Conservation (phyloP, 208 protist genomes). For the Spongospora subterranea region DNA sequence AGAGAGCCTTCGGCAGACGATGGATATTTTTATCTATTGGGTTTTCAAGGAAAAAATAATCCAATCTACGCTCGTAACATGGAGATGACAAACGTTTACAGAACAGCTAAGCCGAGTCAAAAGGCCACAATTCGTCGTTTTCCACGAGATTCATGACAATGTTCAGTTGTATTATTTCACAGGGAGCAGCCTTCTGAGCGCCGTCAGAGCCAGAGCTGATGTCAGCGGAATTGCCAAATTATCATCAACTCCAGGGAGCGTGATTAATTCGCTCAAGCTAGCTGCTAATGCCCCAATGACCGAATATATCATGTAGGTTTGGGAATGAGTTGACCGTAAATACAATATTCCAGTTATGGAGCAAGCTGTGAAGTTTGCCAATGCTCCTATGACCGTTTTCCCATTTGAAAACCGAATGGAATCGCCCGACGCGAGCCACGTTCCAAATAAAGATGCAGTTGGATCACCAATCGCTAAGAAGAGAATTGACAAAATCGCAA, state of each 20-base stretch:
- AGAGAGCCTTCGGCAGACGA: no score
- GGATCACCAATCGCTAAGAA: slow-evolving; percentile 24
- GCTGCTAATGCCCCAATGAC: background rate
- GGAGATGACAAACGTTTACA: no score
- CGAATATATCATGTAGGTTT: background rate
- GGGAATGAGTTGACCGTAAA: background rate
- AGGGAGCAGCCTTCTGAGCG: background rate
- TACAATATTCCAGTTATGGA: background rate
- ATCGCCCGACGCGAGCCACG: background rate
- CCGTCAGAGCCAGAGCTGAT: background rate
- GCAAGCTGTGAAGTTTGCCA: background rate
- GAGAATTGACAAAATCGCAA: slow-evolving; percentile 9
- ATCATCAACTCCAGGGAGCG: background rate
- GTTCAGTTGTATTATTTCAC: no score
- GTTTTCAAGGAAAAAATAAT: no score
- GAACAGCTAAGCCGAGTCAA: no score
- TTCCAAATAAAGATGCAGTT: slow-evolving; percentile 8
- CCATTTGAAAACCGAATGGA: slow-evolving; percentile 22
- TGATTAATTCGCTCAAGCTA: background rate
- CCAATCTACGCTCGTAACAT: no score
- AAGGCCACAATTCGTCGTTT: no score
- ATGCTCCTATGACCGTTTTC: background rate
- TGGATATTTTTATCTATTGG: no score
- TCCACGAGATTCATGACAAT: no score
- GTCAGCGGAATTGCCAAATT: slow-evolving; percentile 3